Base-by-base conservation (phyloP, 331 rosid genomes). In the Malus hybrid region DNA sequence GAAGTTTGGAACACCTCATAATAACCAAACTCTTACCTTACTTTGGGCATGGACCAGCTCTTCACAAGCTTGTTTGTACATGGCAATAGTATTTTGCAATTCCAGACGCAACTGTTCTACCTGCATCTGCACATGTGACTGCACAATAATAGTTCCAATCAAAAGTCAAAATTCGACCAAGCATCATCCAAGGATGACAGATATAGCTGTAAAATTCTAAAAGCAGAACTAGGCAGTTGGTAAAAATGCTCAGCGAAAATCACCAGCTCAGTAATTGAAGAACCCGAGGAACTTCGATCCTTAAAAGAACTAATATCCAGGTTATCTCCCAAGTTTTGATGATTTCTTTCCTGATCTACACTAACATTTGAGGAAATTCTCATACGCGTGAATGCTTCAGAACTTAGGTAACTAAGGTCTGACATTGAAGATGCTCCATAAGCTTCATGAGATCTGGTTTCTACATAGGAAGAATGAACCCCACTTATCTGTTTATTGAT, bases 61-160 rank as follows among this genome's bases (percentile, higher is more conserved):
- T 87, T 83, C 89, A 80, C 99, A 90, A 42, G 86, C 89, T 39
- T 80, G 85, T 84, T 77, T 87, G 76, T 94, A 90, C 99, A 92
- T 78, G 81, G 87, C 75, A 79, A 89, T 73, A 11, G 97, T 89
- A 84, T 78, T 86, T 78, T 84, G 97, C 78, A 94, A 83, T 84
- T 94, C 97, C 78, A 75, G 81, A 78, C 88, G 92, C 82, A 94
- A 81, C 56, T 69, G 80, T 70, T 86, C 92, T 39, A 77, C 83
- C 88, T 94, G 88, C 39, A 67, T 84, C 80, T 82, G 88, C 79
- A 80, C 70, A 78, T 68, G 73, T 70, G 82, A 86, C 96, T 86
- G 86, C 90, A 64, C 63, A 68, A 36, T 60, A 73, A 34, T 68
- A 72, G 20, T 73, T 64, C 29, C 39, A 13, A 64, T 44, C 15